Base-by-base conservation (phyloP, 768 basidiomycete species). In the Calocybe gangraenosa region DNA sequence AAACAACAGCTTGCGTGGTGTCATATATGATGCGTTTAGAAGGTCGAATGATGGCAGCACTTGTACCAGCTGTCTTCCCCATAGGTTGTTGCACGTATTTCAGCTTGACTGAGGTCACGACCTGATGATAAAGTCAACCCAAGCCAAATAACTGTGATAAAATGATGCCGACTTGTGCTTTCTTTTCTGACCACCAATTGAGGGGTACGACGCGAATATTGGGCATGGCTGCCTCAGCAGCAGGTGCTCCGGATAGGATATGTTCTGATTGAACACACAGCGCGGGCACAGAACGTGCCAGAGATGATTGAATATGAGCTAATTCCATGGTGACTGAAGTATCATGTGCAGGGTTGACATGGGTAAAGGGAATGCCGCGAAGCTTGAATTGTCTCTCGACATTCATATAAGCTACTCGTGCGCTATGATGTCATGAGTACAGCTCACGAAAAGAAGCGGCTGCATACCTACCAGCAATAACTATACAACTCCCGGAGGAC, bases 21-120 rank as follows among this genome's bases (percentile, higher is more conserved):
- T 96, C 92, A 56, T 94, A 94, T 31, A 92, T 86, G 49, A 95
- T 92, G 35, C 87, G 74, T 57, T 89, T 87, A 7, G 88, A 88
- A 2, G 88, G 90, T n/a, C 83, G 76, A 37, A 92, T 87, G 33
- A 90, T 76, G 25, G 11, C 25, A 31, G 74, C 70, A 42, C 79
- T 72, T 25, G 74, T 73, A 19, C 69, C 70, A 2, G 78, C 81
- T 7, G 78, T 79, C 55, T 85, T 87, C 15, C 88, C 86, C 54
- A 89, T 77, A 0, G 89, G 84, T 53, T 91, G 87, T 57, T 91
- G 89, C 22, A 91, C 88, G 53, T 92, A 90, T 65, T 90, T 90
- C 22, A 95, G 72, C 60, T 92, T 92, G 30, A 94, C 90, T 52
- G 87, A 90, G 0, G 91, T 94, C 17, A 93, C 82, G 11, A 93